Evolutionary conservation across 169 alveolate genomes (phyloP), one percentile per base, ranked within the genome.

Genomic region (Babesia microti): DNA sequence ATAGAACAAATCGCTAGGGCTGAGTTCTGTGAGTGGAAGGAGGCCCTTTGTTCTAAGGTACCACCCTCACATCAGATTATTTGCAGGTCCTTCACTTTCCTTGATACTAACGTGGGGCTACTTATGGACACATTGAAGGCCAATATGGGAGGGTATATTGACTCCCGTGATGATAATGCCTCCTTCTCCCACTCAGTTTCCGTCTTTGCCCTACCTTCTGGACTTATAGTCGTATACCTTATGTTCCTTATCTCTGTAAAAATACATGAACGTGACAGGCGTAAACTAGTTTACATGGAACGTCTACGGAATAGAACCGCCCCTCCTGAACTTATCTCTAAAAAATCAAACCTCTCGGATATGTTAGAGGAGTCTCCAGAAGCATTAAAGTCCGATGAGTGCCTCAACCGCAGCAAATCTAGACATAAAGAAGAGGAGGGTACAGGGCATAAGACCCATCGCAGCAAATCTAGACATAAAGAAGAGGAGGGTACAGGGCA

Each of bases 11-110:
- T 68, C 30, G 66, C 79, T 7, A 72, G 61, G 44, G 40, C 72
- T 23, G 76, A 73, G 54, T 61, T 81, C 41, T 72, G 68, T 6
- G 88, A 81, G 41, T 81, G 89, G 89, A 78, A 75, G 41, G 35
- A 47, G 57, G 72, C 74, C 26, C 63, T 81, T 40, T 72, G 73
- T 36, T 53, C 72, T 17, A 72, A 73, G 49, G 78, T 81, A n/a
- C 89, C 89, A 17, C 66, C 56, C 45, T 70, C 81, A 49, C 85
- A 81, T 53, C 65, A 63, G 54, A 34, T 56, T 21, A 28, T 58
- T 23, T 41, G 60, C 48, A 35, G 55, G 42, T 39, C 81, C 39
- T 23, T 74, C 40, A 59, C 66, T 28, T 68, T 74, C 34, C 51
- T 53, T 36, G 46, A 53, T 1, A 29, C 53, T 15, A 61, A 63